Percentiles rank a stretch among this genome's conserved stretches.
These are phyloP conservation scores for Monosporascus sp. DNA, from an alignment of 2,329 filamentous ascomycete genomes.

Conservation along the genomic window DNA sequence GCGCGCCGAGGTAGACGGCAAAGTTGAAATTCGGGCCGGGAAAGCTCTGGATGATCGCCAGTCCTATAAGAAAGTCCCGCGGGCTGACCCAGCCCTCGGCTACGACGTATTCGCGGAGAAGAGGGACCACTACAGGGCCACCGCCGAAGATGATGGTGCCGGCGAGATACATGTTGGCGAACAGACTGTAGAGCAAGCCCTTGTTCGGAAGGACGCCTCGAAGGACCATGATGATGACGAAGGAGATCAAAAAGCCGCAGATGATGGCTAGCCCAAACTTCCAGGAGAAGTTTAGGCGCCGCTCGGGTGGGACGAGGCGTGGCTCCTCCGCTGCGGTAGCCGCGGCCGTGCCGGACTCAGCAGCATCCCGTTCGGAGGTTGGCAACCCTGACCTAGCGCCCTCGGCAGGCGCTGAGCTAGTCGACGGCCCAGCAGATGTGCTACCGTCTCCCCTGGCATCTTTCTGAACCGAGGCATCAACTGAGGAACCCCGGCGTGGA, in stretches of 20 bases:
- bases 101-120: constrained; percentile 59
- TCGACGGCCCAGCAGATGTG: no score
- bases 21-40: constrained; percentile 56
- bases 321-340: constrained; percentile 11
- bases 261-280: constrained; percentile 38
- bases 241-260: constrained; percentile 47
- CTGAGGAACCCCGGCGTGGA: no score
- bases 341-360: background rate
- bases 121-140: constrained; percentile 60
- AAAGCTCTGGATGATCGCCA: constrained; percentile 67
- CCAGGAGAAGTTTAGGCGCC: constrained; percentile 38
- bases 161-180: constrained; percentile 68
- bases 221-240: constrained; percentile 50
- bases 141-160: constrained; percentile 65
- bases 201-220: constrained; percentile 34
- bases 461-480: no score
- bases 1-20: constrained; percentile 47
- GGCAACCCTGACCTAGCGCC: no score
- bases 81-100: constrained; percentile 64
- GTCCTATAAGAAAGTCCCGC: constrained; percentile 66
- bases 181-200: constrained; percentile 53
- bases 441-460: no score
- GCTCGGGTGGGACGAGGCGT: constrained; percentile 28
- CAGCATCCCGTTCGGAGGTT: background rate
- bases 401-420: no score